Conservation (phyloP, 441 rosid species). For the Geranium incanum region DNA sequence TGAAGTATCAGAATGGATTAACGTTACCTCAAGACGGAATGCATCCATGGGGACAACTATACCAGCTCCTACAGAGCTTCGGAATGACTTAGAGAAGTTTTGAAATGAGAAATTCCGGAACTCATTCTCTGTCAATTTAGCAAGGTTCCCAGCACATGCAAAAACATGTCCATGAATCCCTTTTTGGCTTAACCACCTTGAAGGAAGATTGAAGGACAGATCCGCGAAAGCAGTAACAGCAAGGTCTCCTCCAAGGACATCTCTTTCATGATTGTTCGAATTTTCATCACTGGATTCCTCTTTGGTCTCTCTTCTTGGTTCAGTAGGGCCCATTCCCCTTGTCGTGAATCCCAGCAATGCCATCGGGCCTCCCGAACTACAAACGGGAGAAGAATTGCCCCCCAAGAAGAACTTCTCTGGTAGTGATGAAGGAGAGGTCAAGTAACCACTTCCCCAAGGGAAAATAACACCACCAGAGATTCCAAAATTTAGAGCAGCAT, state of each 20-base stretch:
- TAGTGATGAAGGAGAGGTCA: constrained; percentile 40
- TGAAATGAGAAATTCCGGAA: constrained; percentile 40
- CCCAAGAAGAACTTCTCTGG: constrained; percentile 90
- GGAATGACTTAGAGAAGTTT: constrained; percentile 48
- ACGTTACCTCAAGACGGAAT: constrained; percentile 74
- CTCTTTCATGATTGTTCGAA: constrained; percentile 41
- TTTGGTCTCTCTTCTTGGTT: constrained; percentile 48
- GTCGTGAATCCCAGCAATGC: constrained; percentile 72
- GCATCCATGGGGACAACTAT: constrained; percentile 64
- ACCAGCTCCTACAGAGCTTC: constrained; percentile 77
- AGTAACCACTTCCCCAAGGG: constrained; percentile 72
- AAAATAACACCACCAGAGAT: constrained; percentile 59
- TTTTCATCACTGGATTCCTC: constrained; percentile 27
- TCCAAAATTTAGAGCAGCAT: constrained; percentile 68
- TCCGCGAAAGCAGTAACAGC: constrained; percentile 79
- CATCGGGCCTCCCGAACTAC: constrained; percentile 69
- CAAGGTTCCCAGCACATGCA: constrained; percentile 71
- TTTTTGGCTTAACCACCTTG: constrained; percentile 64
- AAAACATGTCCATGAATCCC: constrained; percentile 83
- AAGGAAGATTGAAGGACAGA: constrained; percentile 80
- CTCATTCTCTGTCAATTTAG: constrained; percentile 61
- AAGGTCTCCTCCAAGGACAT: constrained; percentile 83
- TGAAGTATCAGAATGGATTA: constrained; percentile 13
- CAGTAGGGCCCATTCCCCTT: constrained; percentile 70
- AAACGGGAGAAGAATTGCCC: constrained; percentile 74